Conservation (phyloP, 345 rosid species). For the Pistacia vera region DNA sequence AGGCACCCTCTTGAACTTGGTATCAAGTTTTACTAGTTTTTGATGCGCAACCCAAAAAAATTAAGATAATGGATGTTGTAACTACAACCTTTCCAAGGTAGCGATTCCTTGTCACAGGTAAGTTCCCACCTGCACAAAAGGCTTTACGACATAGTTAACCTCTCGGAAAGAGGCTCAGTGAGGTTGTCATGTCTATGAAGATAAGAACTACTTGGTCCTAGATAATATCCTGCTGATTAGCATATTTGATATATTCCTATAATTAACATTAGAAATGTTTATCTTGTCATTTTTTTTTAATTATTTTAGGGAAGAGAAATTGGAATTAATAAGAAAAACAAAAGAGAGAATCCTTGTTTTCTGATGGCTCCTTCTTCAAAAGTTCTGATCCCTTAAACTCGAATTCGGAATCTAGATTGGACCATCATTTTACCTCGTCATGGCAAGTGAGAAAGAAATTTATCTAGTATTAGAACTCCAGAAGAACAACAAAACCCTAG, state of each 20-base stretch:
- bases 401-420: slow-evolving; percentile 60
- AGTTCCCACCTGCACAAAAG: background rate
- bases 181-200: too few species aligned
- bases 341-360: background rate
- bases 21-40: too few species aligned
- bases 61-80: too few species aligned
- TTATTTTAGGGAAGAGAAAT: background rate
- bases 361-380: slow-evolving; percentile 51
- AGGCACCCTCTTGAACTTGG: too few species aligned
- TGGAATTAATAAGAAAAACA: background rate
- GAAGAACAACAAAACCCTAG: slow-evolving; percentile 49
- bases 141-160: background rate
- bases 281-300: background rate
- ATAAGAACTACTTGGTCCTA: background rate
- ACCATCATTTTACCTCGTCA: slow-evolving; percentile 61
- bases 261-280: background rate
- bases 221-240: too few species aligned
- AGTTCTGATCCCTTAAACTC: slow-evolving; percentile 29
- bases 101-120: too few species aligned
- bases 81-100: too few species aligned
- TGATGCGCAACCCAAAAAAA: too few species aligned
- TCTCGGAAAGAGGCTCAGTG: background rate
- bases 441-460: slow-evolving; percentile 43
- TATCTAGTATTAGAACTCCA: slow-evolving; percentile 19
- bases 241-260: background rate